Evolutionary conservation across 768 basidiomycete species (phyloP).

Genomic region (Pulveroboletus sp.): DNA sequence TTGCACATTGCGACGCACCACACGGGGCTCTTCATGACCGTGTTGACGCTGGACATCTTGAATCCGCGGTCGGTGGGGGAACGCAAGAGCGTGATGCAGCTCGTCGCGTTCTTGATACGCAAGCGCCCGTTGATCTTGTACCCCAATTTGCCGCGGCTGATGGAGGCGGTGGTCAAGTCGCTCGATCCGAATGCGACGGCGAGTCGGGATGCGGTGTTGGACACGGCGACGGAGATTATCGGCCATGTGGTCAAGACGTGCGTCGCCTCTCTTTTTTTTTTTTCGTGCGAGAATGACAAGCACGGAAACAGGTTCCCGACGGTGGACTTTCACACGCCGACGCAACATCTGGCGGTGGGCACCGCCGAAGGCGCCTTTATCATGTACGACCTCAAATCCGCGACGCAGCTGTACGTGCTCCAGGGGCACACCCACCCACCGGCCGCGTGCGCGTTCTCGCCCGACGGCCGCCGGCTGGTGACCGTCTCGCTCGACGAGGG

Average conservation of each 20-base stretch:
- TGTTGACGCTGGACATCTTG: constrained; percentile 85
- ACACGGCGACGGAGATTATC: constrained; percentile 91
- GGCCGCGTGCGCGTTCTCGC: constrained; percentile 87
- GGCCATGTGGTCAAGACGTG: constrained; percentile 94
- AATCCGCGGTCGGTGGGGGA: constrained; percentile 72
- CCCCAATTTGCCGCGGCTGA: constrained; percentile 76
- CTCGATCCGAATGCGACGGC: constrained; percentile 84
- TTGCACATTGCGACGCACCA: constrained; percentile 81
- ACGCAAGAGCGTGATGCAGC: constrained; percentile 85
- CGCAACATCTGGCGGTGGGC: constrained; percentile 89
- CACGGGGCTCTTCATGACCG: constrained; percentile 92
- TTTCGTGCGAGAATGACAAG: not conserved
- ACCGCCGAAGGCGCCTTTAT: constrained; percentile 91
- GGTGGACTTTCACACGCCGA: constrained; percentile 87
- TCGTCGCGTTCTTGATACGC: constrained; percentile 89
- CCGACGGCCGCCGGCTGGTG: constrained; percentile 87
- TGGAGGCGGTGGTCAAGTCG: constrained; percentile 95
- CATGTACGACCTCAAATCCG: constrained; percentile 97
- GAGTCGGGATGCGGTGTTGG: constrained; percentile 79
- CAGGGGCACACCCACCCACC: constrained; percentile 85
- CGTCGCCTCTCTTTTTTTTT: not conserved
- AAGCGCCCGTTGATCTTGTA: constrained; percentile 90
- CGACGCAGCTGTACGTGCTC: constrained; percentile 90
- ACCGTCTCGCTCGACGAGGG: constrained; percentile 86
- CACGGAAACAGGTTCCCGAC: constrained; percentile 75